Conservation (phyloP, 306 rosid genomes). For the Cotoneaster glaucophyllus region DNA sequence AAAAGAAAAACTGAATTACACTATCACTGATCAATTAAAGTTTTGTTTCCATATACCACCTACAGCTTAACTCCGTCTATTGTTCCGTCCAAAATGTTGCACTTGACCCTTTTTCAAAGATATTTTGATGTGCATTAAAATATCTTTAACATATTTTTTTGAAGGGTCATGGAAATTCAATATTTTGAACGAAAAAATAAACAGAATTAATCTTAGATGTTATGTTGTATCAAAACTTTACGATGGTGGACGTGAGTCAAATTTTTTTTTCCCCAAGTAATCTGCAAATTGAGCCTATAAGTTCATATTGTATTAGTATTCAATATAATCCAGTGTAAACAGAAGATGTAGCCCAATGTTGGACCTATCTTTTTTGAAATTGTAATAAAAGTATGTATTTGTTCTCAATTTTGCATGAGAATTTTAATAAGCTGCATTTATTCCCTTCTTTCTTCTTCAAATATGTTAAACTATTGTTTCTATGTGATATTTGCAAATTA, state of each 20-base stretch:
- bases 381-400: neutral
- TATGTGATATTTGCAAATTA: no score
- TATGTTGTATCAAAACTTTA: neutral
- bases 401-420: neutral
- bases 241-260: neutral
- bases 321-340: neutral
- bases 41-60: neutral
- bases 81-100: neutral
- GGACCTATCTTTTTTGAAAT: neutral
- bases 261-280: neutral
- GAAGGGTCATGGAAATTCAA: neutral
- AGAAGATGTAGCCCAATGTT: neutral
- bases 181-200: neutral
- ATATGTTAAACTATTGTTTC: no score
- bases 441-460: no score
- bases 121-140: neutral
- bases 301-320: neutral
- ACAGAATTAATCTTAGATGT: neutral
- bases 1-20: neutral
- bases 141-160: neutral
- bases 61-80: neutral
- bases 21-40: neutral
- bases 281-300: neutral
- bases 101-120: neutral
- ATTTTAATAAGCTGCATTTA: neutral